Base-by-base conservation (phyloP, 768 basidiomycete genomes). In the Boletellus ananiceps region DNA sequence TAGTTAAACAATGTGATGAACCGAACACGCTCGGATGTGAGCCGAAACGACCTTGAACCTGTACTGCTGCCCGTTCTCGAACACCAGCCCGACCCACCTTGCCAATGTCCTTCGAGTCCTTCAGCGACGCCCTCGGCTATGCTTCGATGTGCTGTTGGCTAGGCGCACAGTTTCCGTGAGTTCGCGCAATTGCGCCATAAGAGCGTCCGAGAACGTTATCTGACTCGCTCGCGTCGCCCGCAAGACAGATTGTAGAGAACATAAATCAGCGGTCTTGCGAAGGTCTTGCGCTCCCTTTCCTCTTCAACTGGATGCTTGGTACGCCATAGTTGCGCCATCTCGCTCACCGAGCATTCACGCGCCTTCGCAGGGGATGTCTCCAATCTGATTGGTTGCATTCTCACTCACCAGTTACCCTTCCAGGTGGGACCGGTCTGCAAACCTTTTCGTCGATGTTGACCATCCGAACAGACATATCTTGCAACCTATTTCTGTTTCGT, bases 391-490 rank as follows among this genome's bases (percentile, higher is more conserved):
- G 94, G 92, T 9, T 93, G 92, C 64, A 70, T 97, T 51, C 74
- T 99, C 47, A 98, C 96, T 3, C 79, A 86, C 59, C 96, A 98
- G 63, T 77, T 96, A 14, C 92, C 93, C 18, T 98, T 99, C 67
- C 95, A 98, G 71, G 93, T 91, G 66, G 58, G 79, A 61, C 7
- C 15, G 0, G 12, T n/a, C 32, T 40, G 33, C 49, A 40, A 32
- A 14, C 18, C 16, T 34, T 44, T 21, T 43, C 47, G 16, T 44
- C 19, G 58, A 56, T 31, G 37, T 39, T 52, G 42, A 46, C 13
- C 31, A 41, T 37, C 46, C 42, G 18, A 5, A 41, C 48, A 96
- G 91, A 95, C 82, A 36, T 90, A 82, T 65, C 88, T 99, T 39
- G 95, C 96, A 3, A 76, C 77, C 0, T 99, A 99, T 67, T 99